Conservation (phyloP, 345 rosid genomes). For the Pugionium dolabratum region DNA sequence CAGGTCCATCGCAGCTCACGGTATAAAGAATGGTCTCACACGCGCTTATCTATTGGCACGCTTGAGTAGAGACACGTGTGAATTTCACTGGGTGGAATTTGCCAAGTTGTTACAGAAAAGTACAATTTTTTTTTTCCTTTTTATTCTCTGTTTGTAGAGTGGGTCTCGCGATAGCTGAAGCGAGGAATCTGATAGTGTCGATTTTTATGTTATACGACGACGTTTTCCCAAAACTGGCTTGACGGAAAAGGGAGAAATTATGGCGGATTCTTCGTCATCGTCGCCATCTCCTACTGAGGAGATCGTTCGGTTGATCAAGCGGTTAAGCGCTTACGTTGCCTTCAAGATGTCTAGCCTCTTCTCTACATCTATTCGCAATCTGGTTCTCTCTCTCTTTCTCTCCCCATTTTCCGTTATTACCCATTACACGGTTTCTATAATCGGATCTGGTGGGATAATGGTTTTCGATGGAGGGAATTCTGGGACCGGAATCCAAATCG, state of each 20-base stretch:
- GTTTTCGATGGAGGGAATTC: conserved; percentile 3
- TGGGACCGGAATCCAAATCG: neutral
- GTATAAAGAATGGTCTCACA: conserved; percentile 5
- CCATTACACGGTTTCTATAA: neutral
- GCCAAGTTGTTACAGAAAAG: conserved; percentile 10
- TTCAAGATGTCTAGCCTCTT: conserved; percentile 48
- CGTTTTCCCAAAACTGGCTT: neutral
- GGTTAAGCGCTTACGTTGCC: conserved; percentile 78
- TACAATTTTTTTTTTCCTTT: neutral
- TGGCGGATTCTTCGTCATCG: conserved; percentile 47
- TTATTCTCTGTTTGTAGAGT: too few relatives aligned
- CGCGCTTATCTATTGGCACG: conserved; percentile 12
- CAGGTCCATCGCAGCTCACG: conserved; percentile 27
- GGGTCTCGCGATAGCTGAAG: conserved; percentile 21
- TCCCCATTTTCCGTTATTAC: neutral
- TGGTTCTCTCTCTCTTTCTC: conserved; percentile 50
- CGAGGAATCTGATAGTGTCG: conserved; percentile 32
- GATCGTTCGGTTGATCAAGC: conserved; percentile 79
- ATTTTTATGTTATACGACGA: conserved; percentile 1
- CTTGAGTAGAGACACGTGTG: conserved; percentile 13
- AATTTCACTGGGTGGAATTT: neutral
- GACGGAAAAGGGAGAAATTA: conserved; percentile 5
- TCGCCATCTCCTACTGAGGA: conserved; percentile 62
- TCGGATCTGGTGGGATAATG: conserved; percentile 40
- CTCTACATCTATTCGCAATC: conserved; percentile 60